Evolutionary conservation across 1,139 yeast genomes (phyloP).

Genomic region (Zygosaccharomyces pseudobailii): DNA sequence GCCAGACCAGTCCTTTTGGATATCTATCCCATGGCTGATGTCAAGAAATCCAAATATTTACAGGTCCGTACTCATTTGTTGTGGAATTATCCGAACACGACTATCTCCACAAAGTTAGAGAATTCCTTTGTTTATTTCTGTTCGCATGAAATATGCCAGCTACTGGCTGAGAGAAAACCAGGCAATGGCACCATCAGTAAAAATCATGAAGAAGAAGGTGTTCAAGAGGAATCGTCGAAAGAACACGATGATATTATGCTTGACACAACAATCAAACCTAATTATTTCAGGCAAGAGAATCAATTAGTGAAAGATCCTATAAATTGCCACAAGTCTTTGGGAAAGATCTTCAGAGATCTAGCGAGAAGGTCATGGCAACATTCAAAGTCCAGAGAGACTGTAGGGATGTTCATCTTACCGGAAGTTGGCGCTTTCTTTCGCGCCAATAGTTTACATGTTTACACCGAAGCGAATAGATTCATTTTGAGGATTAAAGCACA

Average conservation of each 20-base stretch:
- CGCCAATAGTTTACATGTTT: constrained; percentile 71
- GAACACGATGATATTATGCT: background rate
- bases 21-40: constrained; percentile 56
- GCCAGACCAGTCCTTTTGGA: constrained; percentile 56
- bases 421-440: constrained; percentile 65
- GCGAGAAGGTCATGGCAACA: constrained; percentile 93
- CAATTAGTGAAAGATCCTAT: constrained; percentile 34
- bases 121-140: constrained; percentile 82
- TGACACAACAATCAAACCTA: constrained; percentile 25
- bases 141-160: constrained; percentile 46
- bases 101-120: constrained; percentile 68
- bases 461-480: constrained; percentile 86
- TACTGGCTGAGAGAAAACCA: constrained; percentile 33
- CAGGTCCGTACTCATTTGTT: constrained; percentile 79
- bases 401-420: constrained; percentile 63
- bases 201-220: constrained; percentile 20
- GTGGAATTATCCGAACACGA: constrained; percentile 79
- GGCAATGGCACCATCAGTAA: constrained; percentile 3
- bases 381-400: constrained; percentile 50
- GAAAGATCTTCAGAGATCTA: constrained; percentile 74
- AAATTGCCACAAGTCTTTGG: constrained; percentile 44
- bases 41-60: constrained; percentile 63
- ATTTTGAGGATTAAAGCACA: constrained; percentile 53
- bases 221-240: constrained; percentile 10
- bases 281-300: constrained; percentile 28